Base-by-base conservation (phyloP, 164 flowering plant species). In the Aristolochia fimbriata region DNA sequence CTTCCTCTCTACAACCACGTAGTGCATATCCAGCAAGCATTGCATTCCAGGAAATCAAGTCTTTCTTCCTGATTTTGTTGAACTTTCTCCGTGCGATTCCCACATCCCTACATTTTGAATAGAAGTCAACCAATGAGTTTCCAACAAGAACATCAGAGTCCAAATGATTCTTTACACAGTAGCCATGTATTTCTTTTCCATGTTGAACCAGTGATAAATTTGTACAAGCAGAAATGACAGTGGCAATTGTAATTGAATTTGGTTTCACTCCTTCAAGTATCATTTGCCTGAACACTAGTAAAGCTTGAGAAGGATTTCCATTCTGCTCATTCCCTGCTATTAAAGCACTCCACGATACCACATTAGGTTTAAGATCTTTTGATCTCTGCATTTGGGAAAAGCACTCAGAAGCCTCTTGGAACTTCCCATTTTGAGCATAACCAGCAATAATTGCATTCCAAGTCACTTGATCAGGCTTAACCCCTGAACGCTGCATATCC, bases 371-470 rank as follows among this genome's bases (percentile, higher is more conserved):
- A 51, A 67, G 58, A 46, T 62, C 66, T 45, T 67, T 47, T 13
- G 27, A 61, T 51, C 27, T 49, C 17, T 43, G 68, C 71, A 69
- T 63, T 57, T 63, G 60, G 19, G 25, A 45, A 52, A 75, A 69
- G 30, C 52, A 72, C 23, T 67, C 59, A 22, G 72, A 60, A 49
- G 78, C 78, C 69, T 72, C 71, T 48, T 72, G 46, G 7, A 63
- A 58, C n/a, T 71, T 65, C 30, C 78, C 78, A 56, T 68, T 62
- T 61, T 68, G 70, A 31, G 78, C 70, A 63, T 71, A 71, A 15
- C 76, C 78, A 3, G 78, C 51, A 54, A 71, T 69, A 48, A 75
- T 72, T 6, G 78, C 65, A 67, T 75, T 75, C 73, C 76, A 75
- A 20, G 78, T 75, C n/a, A 75, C 73, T 19, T 43, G 64, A 47